Evolutionary conservation across 2,329 filamentous ascomycete genomes (phyloP), one percentile per base, ranked within the genome.

Genomic region (Aspergillus bombycis): DNA sequence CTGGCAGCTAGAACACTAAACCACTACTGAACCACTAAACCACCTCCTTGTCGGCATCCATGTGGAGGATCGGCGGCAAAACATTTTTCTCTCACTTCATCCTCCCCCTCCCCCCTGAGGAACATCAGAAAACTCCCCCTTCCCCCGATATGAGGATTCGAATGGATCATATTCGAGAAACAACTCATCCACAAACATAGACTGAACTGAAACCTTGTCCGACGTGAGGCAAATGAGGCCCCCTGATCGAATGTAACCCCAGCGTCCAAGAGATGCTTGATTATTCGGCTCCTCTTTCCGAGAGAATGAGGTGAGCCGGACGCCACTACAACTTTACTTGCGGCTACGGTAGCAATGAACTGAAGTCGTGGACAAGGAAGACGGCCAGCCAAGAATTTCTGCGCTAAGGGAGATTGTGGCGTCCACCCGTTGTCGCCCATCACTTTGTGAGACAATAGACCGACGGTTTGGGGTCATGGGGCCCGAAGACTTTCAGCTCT

Each of bases 261-360:
- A 38, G n/a, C 7, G 16, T 14, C 34, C 32, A 55, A 55, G 52
- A 26, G 52, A 55, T 55, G 52, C 52, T 55, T 55, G 52, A 36
- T 55, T 55, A 26, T 55, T 55, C 52, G 52, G 52, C n/a, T 55
- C 2, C 45, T 14, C 52, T 38, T 38, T 38, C 52, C 52, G 52
- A 55, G 34, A 36, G 34, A 38, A 26, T 23, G 21, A 55, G 14
- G n/a, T 23, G 28, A 23, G 30, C 11, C 19, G 2, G 52, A 55
- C 52, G 32, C 52, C 52, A 55, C 52, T 23, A 26, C 52, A 36
- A 36, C 52, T 52, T 43, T 28, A 48, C 45, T 32, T 53, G 32
- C 50, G 23, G 50, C 30, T 36, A 54, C 30, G 30, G 52, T 55
- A 26, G 32, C 52, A 38, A 32, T 32, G 34, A 43, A 21, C 21